A percentile compares a stretch with the other conserved stretches of the same genome.
Evolutionary conservation across 768 basidiomycete genomes (phyloP).

Genomic region (Macrocybe gigantea): DNA sequence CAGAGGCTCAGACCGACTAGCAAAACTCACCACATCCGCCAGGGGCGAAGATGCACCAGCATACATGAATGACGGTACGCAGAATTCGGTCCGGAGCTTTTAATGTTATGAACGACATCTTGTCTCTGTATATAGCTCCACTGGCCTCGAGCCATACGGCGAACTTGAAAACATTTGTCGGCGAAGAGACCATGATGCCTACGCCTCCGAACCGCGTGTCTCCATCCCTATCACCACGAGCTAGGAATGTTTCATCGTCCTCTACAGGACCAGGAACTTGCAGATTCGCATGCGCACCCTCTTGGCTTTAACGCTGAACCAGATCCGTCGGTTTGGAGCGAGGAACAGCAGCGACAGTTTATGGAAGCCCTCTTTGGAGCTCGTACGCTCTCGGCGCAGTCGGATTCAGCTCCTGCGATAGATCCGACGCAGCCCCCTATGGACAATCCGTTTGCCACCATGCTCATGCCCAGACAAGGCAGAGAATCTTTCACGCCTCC

Average conservation of each 20-base stretch:
- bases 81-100: slow-evolving; percentile 6
- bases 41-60: slow-evolving; percentile 63
- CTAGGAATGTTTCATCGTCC: slow-evolving; percentile 7
- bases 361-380: slow-evolving; percentile 56
- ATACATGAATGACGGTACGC: slow-evolving; percentile 46
- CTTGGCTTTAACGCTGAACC: slow-evolving; percentile 18
- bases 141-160: slow-evolving; percentile 29
- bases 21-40: slow-evolving; percentile 69
- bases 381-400: slow-evolving; percentile 10
- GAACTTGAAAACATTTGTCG: slow-evolving; percentile 31
- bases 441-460: slow-evolving; percentile 43
- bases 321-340: slow-evolving; percentile 59
- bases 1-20: slow-evolving; percentile 67
- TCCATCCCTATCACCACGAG: slow-evolving; percentile 20
- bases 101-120: slow-evolving; percentile 1
- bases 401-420: slow-evolving; percentile 12
- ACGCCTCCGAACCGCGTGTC: slow-evolving; percentile 23
- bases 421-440: slow-evolving; percentile 24
- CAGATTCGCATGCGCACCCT: too few relatives aligned
- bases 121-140: slow-evolving; percentile 24
- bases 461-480: slow-evolving; percentile 27
- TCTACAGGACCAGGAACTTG: slow-evolving; percentile 15
- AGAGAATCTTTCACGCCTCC: slow-evolving; percentile 15
- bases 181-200: slow-evolving; percentile 41
- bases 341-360: slow-evolving; percentile 65